Base-by-base conservation (phyloP, 305 asterid genomes). In the Stenogyne calaminthoides region DNA sequence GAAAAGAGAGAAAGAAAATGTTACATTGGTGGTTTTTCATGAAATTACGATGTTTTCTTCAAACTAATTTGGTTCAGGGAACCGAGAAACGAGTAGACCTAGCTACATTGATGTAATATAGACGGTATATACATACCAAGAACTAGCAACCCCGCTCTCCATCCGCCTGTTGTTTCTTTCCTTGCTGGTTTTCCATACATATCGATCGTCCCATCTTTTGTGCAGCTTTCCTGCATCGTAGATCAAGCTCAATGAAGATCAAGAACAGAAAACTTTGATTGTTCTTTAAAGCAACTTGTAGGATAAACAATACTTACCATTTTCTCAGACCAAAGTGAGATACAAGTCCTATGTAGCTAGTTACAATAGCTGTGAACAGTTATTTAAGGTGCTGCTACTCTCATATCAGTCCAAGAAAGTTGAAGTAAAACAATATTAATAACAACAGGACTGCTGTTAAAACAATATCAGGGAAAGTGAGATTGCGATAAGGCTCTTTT, bases 141-240 rank as follows among this genome's bases (percentile, higher is more conserved):
- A 64, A 92, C 76, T n/a, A 92, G 73, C 65, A 67, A 79, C 46
- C 92, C 98, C 6, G 92, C 86, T 81, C 81, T 87, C 98, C 98
- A 92, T 75, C 96, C 89, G 62, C 98, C 98, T 11, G 89, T 87
- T 84, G 83, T 87, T 20, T 72, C 80, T 71, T 80, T 87, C 56
- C 29, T 75, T 59, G 90, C 91, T 40, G 96, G 92, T 76, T 85
- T 88, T 15, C 88, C 89, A 55, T 82, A 73, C 73, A 78, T 56
- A 75, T 90, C 90, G 6, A 82, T 56, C 0, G 93, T 77, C 71
- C 89, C 98, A 77, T 90, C 98, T 84, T 81, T 80, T 18, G 93
- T 83, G 83, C 85, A 82, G 57, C 57, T 78, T 77, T 85, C 96
- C 97, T 91, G 89, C 87, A 86, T 67, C 46, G 19, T 16, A 56